Evolutionary conservation across 2,329 filamentous ascomycete genomes (phyloP).

Genomic region (Myriangium duriaei): DNA sequence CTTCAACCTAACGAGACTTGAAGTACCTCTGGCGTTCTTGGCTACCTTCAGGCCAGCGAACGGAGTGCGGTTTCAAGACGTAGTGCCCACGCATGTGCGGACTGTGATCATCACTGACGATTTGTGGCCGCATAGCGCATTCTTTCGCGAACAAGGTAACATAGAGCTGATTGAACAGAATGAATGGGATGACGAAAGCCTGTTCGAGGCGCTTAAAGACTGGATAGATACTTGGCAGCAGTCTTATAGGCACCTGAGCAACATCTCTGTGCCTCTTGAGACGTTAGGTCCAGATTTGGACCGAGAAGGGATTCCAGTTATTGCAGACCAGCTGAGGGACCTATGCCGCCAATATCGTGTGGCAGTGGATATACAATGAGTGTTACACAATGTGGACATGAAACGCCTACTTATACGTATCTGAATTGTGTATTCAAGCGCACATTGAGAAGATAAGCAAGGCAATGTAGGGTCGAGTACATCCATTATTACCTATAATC

Average conservation of each 20-base stretch:
- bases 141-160: too few species aligned
- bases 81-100: not conserved
- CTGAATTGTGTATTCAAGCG: too few species aligned
- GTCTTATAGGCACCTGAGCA: not conserved
- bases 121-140: not conserved
- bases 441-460: too few species aligned
- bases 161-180: too few species aligned
- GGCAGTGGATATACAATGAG: too few species aligned
- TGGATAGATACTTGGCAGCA: not conserved
- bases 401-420: not conserved
- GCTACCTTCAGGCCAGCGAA: not conserved
- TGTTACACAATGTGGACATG: too few species aligned
- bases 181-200: not conserved
- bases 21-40: not conserved
- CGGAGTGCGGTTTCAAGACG: not conserved
- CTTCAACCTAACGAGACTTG: not conserved
- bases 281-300: too few species aligned
- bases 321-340: not conserved
- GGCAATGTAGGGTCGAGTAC: too few species aligned
- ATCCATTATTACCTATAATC: too few species aligned
- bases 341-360: not conserved
- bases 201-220: not conserved
- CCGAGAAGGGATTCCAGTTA: too few species aligned
- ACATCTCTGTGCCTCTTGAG: too few species aligned
- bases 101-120: not conserved